Conservation (phyloP, 257 asterid species). For the Parsonsia alboflavescens region DNA sequence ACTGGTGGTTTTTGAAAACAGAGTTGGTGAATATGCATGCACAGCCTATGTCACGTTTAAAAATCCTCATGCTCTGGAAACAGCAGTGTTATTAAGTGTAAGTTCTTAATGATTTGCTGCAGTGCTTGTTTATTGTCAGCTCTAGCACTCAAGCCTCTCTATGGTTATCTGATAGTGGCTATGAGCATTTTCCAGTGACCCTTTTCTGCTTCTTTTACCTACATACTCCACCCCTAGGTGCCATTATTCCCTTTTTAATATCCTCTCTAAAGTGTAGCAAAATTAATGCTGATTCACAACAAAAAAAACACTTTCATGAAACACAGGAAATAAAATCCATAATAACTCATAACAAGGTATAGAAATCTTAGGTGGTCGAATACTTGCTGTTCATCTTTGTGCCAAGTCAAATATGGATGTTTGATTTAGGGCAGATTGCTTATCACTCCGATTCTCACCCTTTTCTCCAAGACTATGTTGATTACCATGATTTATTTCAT, state of each 20-base stretch:
- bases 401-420: not conserved
- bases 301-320: not conserved
- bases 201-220: not conserved
- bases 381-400: not conserved
- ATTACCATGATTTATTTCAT: not conserved
- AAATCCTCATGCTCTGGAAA: slow-evolving; percentile 83
- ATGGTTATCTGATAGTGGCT: not conserved
- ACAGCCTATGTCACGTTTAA: slow-evolving; percentile 88
- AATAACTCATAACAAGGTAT: not conserved
- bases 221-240: not conserved
- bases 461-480: not conserved
- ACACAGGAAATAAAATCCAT: not conserved
- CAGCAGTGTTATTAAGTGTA: slow-evolving; percentile 94
- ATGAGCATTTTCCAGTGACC: not conserved
- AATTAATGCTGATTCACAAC: not conserved
- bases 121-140: not conserved
- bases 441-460: not conserved
- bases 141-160: not conserved
- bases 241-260: not conserved
- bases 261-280: not conserved
- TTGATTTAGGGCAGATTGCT: not conserved
- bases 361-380: not conserved
- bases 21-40: slow-evolving; percentile 79
- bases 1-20: slow-evolving; percentile 33
- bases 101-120: slow-evolving; percentile 28